These are phyloP conservation scores for Monosporascus ibericus DNA, from an alignment of 2,329 filamentous ascomycete species.

Conservation along the genomic window DNA sequence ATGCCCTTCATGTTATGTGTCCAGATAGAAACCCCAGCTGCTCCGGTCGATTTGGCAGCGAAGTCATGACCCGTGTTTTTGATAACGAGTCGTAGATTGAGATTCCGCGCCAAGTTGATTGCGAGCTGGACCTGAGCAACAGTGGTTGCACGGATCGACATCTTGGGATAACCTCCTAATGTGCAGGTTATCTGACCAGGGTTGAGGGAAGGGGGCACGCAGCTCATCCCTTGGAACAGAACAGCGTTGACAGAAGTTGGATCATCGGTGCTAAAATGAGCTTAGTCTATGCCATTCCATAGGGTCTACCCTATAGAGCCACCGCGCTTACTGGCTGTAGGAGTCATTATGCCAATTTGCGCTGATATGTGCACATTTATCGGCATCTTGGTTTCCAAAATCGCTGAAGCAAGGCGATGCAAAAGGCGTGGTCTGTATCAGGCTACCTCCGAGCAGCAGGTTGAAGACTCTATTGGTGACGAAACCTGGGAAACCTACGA, in stretches of 20 bases:
- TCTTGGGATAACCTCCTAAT: constrained; percentile 20
- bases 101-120: constrained; percentile 20
- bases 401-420: constrained; percentile 22
- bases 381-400: constrained; percentile 18
- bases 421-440: constrained; percentile 20
- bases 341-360: constrained; percentile 21
- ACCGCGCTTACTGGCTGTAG: constrained; percentile 17
- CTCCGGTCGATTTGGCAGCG: constrained; percentile 21
- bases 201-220: constrained; percentile 20
- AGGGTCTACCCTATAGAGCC: not conserved
- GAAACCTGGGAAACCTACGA: constrained; percentile 17
- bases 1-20: constrained; percentile 24
- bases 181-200: constrained; percentile 17
- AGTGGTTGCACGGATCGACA: constrained; percentile 21
- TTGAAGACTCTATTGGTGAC: constrained; percentile 19
- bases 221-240: constrained; percentile 19
- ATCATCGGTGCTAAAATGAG: constrained; percentile 17
- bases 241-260: constrained; percentile 24
- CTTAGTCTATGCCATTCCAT: constrained; percentile 3
- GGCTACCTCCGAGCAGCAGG: constrained; percentile 19
- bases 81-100: constrained; percentile 21
- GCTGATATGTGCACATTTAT: constrained; percentile 19
- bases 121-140: constrained; percentile 21
- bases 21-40: constrained; percentile 20
- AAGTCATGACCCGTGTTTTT: constrained; percentile 24